Base-by-base conservation (phyloP, 225 moss, liverwort and hornwort species). In the Thuidium tamariscinum region DNA sequence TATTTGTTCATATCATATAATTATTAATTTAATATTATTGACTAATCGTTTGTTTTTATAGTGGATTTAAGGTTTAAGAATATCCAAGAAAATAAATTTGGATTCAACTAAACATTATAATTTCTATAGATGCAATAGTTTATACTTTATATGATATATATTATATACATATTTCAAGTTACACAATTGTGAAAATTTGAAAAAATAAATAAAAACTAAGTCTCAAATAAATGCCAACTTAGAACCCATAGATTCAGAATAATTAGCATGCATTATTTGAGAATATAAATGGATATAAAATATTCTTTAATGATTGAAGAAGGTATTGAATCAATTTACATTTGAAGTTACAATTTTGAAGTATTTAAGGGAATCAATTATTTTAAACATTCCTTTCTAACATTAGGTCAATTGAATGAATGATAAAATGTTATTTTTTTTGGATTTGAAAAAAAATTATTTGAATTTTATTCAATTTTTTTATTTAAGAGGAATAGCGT, bases 401-500 rank as follows among this genome's bases (percentile, higher is more conserved):
- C 3, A 26, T 49, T 12, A 51, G 8, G 1, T n/a, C 16, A 51
- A 27, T 37, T 1, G 1, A 18, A 19, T 4, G 5, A 39, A 0
- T 29, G 0, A 0, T 80, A 6, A 48, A 44, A 32, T 51, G 5
- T 8, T 2, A 5, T 0, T 29, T 2, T 41, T 37, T 1, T 14
- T 29, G 14, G 4, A 6, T 19, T 55, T 29, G 13, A 19, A 27
- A 44, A 12, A 32, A 20, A 1, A 51, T 3, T 3, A 52, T 20
- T 81, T 54, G 13, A 74, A 0, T 27, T 27, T 39, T 34, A 36
- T 27, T 66, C 23, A 17, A 16, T 11, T 7, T 49, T 21, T 64
- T 29, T 15, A 5, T 9, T 77, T 37, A 10, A 2, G 1, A 74
- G 0, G 11, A 4, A 11, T 0, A 11, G 3, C 11, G 2, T 17